Base-by-base conservation (phyloP, 371 early-diverging fungal species). In the Quaeritorhiza haematococci region DNA sequence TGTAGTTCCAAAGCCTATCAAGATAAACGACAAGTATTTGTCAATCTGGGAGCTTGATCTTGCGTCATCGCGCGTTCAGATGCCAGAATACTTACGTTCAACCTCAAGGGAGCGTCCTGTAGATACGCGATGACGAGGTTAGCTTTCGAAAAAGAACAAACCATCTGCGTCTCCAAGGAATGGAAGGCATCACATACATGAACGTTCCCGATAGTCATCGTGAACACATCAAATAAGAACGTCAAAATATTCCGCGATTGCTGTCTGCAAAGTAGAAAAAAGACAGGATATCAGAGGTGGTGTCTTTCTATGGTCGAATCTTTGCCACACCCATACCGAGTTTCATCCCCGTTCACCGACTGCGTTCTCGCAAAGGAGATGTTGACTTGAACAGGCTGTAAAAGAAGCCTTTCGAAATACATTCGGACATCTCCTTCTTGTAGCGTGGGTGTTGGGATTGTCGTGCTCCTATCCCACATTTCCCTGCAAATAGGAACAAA, bases 131-230 rank as follows among this genome's bases (percentile, higher is more conserved):
- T 4, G 5, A 61, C 6, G 7, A 6, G 35, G 28, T 26, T 26
- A 27, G 6, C 47, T 8, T 13, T 7, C 3, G 42, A 29, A 23
- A 10, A 52, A 19, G 59, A 50, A n/a, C 55, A 61, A 24, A 7
- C 21, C n/a, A 38, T 38, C 13, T 13, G n/a, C 10, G 10, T 10
- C 10, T 38, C 15, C 13, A 27, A 52, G 13, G 3, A 45, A 15
- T 23, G 38, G 17, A 53, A 38, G 38, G 33, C 28, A 28, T 8
- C 1, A 68, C 83, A 62, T 69, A 86, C 84, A 73, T 92, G 91
- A 58, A 96, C 87, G 57, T 95, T 98, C 50, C 95, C 98, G 44
- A 98, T 85, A 3, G 96, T 90, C 93, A 94, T 93, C 0, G 94
- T 95, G 32, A 98, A 71, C 7, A 96, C 89, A 60, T 96, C 93